phyloP scores from a whole-genome alignment of 148 eudicot species.

The Arbutus unedo region DNA sequence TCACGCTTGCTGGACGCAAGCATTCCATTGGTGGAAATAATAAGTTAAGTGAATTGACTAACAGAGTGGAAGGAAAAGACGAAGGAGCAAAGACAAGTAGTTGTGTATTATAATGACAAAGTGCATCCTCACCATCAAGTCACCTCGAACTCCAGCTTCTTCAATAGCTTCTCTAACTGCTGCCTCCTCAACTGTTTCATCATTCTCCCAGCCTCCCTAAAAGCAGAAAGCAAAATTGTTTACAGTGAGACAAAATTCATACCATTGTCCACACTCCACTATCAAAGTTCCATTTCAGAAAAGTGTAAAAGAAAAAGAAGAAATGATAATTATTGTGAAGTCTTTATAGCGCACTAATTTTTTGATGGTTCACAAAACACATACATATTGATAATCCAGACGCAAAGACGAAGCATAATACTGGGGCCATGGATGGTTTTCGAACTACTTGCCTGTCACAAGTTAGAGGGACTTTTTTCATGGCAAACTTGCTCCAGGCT shows the following conservation, averaged over 20 bases:
- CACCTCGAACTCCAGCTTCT: slow-evolving; percentile 68
- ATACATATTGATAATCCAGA: too few species aligned
- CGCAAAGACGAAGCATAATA: not conserved
- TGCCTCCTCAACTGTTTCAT: slow-evolving; percentile 62
- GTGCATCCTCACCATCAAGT: slow-evolving; percentile 36
- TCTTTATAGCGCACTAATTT: not conserved
- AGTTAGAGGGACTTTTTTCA: not conserved
- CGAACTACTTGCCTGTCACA: not conserved
- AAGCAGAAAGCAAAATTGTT: not conserved
- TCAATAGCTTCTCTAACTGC: slow-evolving; percentile 61
- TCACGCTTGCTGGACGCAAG: not conserved
- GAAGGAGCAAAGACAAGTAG: not conserved
- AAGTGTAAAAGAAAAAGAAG: not conserved
- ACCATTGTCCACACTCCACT: not conserved
- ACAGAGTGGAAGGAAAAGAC: not conserved
- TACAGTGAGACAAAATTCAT: not conserved
- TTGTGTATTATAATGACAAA: not conserved
- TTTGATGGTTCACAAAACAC: not conserved
- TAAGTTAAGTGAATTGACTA: not conserved
- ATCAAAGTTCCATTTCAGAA: not conserved
- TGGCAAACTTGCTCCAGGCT: not conserved
- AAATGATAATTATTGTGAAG: not conserved
- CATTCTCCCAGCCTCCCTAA: slow-evolving; percentile 72
- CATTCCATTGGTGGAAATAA: not conserved
- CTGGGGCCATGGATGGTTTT: not conserved